These are phyloP conservation scores for Hymenoscyphus fraxineus DNA, from an alignment of 2,329 filamentous ascomycete genomes.

Conservation along the genomic window DNA sequence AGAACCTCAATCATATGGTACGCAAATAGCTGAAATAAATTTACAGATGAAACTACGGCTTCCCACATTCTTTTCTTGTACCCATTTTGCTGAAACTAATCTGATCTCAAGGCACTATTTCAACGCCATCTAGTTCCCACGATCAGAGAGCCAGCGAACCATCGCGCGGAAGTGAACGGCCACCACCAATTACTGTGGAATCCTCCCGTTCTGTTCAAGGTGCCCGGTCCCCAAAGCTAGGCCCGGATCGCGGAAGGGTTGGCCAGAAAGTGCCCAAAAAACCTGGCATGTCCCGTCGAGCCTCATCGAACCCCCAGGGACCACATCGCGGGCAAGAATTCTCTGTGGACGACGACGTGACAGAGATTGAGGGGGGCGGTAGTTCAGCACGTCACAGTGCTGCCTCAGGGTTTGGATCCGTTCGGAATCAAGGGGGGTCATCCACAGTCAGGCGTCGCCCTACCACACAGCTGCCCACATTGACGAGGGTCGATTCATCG, in stretches of 20 bases:
- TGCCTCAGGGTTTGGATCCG: slow-evolving; percentile 6
- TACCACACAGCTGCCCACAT: slow-evolving; percentile 41
- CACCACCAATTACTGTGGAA: slow-evolving; percentile 29
- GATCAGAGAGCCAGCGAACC: slow-evolving; percentile 32
- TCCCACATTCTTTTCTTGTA: slow-evolving; percentile 1
- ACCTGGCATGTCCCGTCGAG: slow-evolving; percentile 67
- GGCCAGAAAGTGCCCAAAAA: slow-evolving; percentile 47
- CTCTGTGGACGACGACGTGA: slow-evolving; percentile 82
- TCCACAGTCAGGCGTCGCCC: slow-evolving; percentile 48
- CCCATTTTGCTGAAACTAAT: slow-evolving; percentile 14
- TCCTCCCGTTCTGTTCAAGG: slow-evolving; percentile 31
- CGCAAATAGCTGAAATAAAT: slow-evolving; percentile 26
- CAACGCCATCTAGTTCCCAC: slow-evolving; percentile 12
- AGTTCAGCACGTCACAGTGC: slow-evolving; percentile 43
- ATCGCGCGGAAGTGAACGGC: slow-evolving; percentile 27
- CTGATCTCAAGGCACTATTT: slow-evolving; percentile 27
- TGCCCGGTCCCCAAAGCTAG: slow-evolving; percentile 32
- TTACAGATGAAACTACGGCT: background rate
- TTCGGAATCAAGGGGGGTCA: slow-evolving; percentile 43
- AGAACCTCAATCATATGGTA: slow-evolving; percentile 52
- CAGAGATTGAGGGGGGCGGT: slow-evolving; percentile 72
- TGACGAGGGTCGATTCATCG: slow-evolving; percentile 47
- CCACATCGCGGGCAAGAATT: slow-evolving; percentile 83
- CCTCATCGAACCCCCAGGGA: slow-evolving; percentile 65
- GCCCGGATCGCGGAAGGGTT: slow-evolving; percentile 32